phyloP scores from a whole-genome alignment of 164 flowering plant genomes.

The Tetracentron sinense region DNA sequence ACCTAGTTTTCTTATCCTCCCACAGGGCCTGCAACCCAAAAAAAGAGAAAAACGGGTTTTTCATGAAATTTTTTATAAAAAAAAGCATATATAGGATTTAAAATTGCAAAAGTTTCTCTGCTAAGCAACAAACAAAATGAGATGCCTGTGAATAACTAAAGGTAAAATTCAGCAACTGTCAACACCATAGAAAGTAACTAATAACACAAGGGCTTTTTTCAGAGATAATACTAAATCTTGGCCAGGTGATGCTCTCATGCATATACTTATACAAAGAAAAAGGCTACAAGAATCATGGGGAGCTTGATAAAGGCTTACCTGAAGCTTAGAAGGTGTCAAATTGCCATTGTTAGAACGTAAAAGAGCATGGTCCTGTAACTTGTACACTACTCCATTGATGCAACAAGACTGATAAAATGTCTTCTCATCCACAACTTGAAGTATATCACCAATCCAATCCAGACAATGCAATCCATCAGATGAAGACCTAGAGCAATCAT shows the following conservation, averaged over 20 bases:
- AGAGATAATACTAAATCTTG: neutral
- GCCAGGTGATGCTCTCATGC: neutral
- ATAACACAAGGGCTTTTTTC: neutral
- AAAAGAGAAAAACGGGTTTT: too few relatives aligned
- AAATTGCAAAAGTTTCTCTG: neutral
- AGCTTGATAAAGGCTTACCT: slow-evolving; percentile 38
- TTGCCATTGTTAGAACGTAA: slow-evolving; percentile 38
- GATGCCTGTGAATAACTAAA: neutral
- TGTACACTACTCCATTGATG: slow-evolving; percentile 57
- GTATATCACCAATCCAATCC: slow-evolving; percentile 62
- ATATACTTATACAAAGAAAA: neutral
- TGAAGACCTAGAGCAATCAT: slow-evolving; percentile 25
- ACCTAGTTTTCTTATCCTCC: slow-evolving; percentile 63
- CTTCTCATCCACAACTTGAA: slow-evolving; percentile 51
- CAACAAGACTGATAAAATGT: slow-evolving; percentile 55
- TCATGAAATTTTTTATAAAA: neutral
- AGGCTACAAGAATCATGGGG: neutral
- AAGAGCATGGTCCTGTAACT: slow-evolving; percentile 66
- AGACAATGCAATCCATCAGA: slow-evolving; percentile 35
- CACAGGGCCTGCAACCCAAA: slow-evolving; percentile 80
- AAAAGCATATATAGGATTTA: too few relatives aligned
- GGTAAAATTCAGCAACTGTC: neutral
- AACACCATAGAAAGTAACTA: neutral
- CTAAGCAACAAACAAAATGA: slow-evolving; percentile 1
- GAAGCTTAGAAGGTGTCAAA: slow-evolving; percentile 59